phyloP scores from a whole-genome alignment of 495 filamentous ascomycete species.

The Hyaloscypha finlandica region DNA sequence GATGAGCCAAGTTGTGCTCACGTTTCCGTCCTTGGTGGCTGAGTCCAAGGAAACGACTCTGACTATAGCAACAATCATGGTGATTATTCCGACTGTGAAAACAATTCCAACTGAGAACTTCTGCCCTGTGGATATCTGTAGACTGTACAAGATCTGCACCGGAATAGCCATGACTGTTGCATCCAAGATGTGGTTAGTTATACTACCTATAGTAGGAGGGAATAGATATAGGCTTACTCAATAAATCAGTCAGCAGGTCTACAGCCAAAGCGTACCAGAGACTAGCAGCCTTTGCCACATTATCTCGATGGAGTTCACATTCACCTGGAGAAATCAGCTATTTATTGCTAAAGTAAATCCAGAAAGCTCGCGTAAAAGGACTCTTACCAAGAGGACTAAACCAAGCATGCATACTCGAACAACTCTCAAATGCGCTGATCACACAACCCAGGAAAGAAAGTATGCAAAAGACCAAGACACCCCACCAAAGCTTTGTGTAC shows the following conservation, averaged over 20 bases:
- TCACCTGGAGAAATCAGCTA: conserved; percentile 23
- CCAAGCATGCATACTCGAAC: conserved; percentile 41
- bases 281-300: conserved; percentile 39
- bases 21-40: conserved; percentile 16
- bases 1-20: conserved; percentile 31
- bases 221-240: conserved; percentile 34
- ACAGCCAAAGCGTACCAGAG: conserved; percentile 45
- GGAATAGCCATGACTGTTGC: too few species aligned
- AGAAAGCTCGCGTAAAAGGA: background rate
- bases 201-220: background rate
- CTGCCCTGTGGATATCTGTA: conserved; percentile 21
- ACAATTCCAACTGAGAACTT: conserved; percentile 31
- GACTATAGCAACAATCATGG: conserved; percentile 30
- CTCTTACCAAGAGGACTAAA: conserved; percentile 37
- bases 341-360: too few species aligned
- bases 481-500: conserved; percentile 43
- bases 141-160: conserved; percentile 18
- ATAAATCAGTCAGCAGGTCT: conserved; percentile 47
- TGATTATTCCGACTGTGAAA: conserved; percentile 31
- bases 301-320: conserved; percentile 39
- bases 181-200: too few species aligned
- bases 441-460: conserved; percentile 41
- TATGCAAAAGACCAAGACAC: conserved; percentile 38
- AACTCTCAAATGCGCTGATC: conserved; percentile 42
- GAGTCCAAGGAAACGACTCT: conserved; percentile 31